Conservation (phyloP, 306 rosid species). For the Pyrus betulifolia region DNA sequence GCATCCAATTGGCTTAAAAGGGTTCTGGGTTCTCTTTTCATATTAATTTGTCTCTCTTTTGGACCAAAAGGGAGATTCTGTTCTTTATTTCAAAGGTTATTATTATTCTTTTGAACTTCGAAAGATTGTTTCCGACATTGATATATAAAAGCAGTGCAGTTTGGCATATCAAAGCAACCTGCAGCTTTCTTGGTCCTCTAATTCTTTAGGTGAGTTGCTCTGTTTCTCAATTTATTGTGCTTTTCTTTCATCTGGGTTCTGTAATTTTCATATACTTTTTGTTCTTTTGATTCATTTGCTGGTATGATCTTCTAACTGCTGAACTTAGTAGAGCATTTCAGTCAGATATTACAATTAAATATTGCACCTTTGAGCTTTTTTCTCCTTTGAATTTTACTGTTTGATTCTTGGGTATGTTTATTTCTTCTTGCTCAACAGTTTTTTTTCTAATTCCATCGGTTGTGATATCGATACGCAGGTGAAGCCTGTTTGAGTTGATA, state of each 20-base stretch:
- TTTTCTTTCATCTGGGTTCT: slow-evolving; percentile 23
- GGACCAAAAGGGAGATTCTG: not conserved
- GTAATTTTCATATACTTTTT: not conserved
- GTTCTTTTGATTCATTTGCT: not conserved
- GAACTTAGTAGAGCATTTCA: not conserved
- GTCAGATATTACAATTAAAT: not conserved
- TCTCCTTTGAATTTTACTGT: not conserved
- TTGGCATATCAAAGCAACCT: not conserved
- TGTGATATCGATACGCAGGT: not conserved
- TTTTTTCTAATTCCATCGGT: not conserved
- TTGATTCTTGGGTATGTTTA: not conserved
- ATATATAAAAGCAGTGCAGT: not conserved
- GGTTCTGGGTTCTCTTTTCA: not conserved
- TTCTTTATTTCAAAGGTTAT: not conserved
- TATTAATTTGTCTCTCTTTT: not conserved
- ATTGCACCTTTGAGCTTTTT: not conserved
- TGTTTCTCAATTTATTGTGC: not conserved
- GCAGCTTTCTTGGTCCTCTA: slow-evolving; percentile 6
- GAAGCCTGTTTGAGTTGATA: not conserved
- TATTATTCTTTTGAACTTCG: not conserved
- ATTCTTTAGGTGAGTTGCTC: not conserved
- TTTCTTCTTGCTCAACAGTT: not conserved
- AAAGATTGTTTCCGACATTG: not conserved
- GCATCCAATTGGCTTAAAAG: not conserved
- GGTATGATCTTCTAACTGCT: not conserved